Conservation (phyloP, 2,329 filamentous ascomycete species). For the Neonectria hederae region DNA sequence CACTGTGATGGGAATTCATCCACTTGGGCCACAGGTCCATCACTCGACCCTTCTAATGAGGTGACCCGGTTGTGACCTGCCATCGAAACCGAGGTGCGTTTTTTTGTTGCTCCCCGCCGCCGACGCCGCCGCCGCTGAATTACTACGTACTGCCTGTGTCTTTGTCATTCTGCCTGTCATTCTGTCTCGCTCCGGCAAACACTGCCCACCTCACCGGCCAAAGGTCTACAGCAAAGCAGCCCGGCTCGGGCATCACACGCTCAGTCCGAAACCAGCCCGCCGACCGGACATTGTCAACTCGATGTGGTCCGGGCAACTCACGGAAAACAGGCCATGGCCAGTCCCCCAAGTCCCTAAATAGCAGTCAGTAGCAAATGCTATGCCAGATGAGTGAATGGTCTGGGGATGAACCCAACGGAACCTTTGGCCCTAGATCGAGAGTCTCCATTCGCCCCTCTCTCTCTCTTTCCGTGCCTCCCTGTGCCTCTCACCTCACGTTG, state of each 20-base stretch:
- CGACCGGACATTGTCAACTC: constrained; percentile 19
- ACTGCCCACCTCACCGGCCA: background rate
- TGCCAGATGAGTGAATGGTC: constrained; percentile 3
- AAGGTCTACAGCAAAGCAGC: background rate
- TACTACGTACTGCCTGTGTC: background rate
- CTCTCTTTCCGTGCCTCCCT: background rate
- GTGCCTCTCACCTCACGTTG: background rate
- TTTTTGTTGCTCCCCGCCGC: background rate
- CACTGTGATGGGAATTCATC: background rate
- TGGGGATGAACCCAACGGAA: background rate
- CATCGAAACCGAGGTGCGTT: background rate
- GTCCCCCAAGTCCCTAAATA: constrained; percentile 16
- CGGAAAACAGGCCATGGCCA: constrained; percentile 15
- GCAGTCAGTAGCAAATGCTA: constrained; percentile 14
- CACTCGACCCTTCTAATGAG: background rate
- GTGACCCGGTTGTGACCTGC: background rate
- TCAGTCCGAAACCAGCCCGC: constrained; percentile 13
- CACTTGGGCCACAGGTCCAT: background rate
- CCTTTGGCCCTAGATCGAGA: constrained; percentile 9
- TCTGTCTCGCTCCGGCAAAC: background rate
- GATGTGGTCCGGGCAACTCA: constrained; percentile 5
- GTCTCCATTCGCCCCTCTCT: constrained; percentile 8
- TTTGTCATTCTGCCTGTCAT: too few relatives aligned
- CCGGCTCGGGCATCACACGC: background rate
- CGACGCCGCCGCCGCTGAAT: background rate